Conservation (phyloP, 495 filamentous ascomycete genomes). For the Xylaria venustula region DNA sequence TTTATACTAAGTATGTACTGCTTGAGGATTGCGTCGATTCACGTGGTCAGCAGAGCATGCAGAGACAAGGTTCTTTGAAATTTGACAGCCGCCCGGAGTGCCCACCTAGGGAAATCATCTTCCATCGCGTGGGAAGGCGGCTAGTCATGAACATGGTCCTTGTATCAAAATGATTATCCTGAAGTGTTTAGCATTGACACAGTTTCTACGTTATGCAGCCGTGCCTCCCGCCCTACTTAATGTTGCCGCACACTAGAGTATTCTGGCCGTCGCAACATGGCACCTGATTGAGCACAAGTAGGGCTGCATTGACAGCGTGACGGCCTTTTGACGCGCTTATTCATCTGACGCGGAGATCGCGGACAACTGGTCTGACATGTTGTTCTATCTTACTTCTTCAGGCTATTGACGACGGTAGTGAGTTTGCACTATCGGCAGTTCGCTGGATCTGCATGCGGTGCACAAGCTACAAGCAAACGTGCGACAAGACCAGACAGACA, state of each 20-base stretch:
- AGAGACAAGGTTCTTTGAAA: slow-evolving; percentile 10
- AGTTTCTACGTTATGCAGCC: too few species aligned
- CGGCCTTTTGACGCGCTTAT: slow-evolving; percentile 1
- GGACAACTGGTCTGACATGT: neutral
- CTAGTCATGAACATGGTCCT: neutral
- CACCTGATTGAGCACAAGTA: neutral
- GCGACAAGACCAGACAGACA: neutral
- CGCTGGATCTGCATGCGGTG: neutral
- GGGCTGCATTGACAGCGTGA: slow-evolving; percentile 9
- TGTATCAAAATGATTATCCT: neutral
- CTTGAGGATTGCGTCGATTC: slow-evolving; percentile 1
- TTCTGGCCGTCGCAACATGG: neutral
- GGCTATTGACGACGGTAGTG: neutral
- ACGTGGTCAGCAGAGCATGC: slow-evolving; percentile 13
- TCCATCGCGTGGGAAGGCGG: neutral
- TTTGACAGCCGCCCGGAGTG: slow-evolving; percentile 15
- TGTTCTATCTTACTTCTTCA: neutral
- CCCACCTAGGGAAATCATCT: neutral
- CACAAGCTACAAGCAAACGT: neutral
- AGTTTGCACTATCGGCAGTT: too few species aligned
- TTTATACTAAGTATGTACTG: too few species aligned
- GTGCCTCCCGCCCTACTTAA: too few species aligned
- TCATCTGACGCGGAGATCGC: slow-evolving; percentile 4
- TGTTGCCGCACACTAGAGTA: neutral
- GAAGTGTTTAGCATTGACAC: too few species aligned